Evolutionary conservation across 2,329 filamentous ascomycete genomes (phyloP).

Genomic region (Drechslerella coelobrocha): DNA sequence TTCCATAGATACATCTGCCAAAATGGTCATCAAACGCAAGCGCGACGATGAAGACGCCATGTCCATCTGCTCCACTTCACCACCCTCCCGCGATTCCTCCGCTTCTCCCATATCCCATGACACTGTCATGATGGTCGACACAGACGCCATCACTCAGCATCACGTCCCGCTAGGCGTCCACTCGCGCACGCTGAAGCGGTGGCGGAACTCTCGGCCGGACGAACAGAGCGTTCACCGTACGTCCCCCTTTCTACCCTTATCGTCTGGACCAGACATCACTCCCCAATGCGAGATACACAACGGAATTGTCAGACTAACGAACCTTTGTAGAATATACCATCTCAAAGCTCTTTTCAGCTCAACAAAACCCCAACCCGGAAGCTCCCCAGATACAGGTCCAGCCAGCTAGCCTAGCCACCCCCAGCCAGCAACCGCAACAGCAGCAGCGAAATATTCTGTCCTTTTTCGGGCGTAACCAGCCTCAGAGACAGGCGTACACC

Average conservation of each 20-base stretch:
- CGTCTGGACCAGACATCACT: not conserved
- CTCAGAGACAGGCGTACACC: conserved; percentile 4
- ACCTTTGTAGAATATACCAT: conserved; percentile 53
- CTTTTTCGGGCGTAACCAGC: conserved; percentile 29
- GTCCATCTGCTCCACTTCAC: conserved; percentile 41
- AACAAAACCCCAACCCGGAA: conserved; percentile 22
- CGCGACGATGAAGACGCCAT: conserved; percentile 44
- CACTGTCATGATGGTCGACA: conserved; percentile 34
- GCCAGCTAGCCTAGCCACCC: conserved; percentile 12
- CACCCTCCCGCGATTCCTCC: conserved; percentile 25
- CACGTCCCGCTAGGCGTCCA: conserved; percentile 42
- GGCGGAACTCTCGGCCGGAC: conserved; percentile 51
- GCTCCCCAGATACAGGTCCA: conserved; percentile 1
- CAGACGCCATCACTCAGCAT: conserved; percentile 40
- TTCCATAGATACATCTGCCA: too few species aligned
- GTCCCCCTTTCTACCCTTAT: conserved; percentile 2
- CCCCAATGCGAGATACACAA: not conserved
- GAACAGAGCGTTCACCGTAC: conserved; percentile 53
- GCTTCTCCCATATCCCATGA: conserved; percentile 22
- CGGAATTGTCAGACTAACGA: not conserved
- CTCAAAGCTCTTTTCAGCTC: conserved; percentile 53
- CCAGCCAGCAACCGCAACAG: conserved; percentile 3
- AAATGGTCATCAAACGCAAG: conserved; percentile 49
- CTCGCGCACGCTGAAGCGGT: conserved; percentile 52
- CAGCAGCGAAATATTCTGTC: conserved; percentile 35